Percentiles rank a stretch among this genome's conserved stretches.
Conservation (phyloP, 805 yeast genomes). For the Candida lessepsii region DNA sequence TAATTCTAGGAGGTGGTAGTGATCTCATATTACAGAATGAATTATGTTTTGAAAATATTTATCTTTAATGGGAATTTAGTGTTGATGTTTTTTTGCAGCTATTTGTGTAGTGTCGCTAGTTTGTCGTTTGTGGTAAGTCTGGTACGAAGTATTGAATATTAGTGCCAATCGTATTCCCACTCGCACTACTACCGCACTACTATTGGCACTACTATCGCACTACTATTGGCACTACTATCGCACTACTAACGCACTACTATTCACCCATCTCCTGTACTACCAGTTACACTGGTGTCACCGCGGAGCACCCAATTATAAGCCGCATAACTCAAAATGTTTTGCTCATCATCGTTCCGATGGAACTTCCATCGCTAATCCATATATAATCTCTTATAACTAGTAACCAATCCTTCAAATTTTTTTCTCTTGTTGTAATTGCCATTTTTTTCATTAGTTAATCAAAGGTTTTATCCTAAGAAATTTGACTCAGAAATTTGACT, state of each 20-base stretch:
- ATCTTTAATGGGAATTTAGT: too few species aligned
- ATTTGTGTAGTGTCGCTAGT: too few species aligned
- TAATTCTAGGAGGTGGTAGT: slow-evolving; percentile 35
- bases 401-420: neutral
- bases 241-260: too few species aligned
- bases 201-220: too few species aligned
- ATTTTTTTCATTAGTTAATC: neutral
- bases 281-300: slow-evolving; percentile 1
- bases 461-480: neutral
- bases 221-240: too few species aligned
- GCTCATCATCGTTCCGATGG: neutral
- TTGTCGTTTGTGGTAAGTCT: too few species aligned
- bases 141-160: too few species aligned
- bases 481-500: slow-evolving; percentile 4
- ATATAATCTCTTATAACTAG: neutral
- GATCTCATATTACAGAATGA: slow-evolving; percentile 27
- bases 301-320: slow-evolving; percentile 1
- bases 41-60: neutral
- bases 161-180: too few species aligned
- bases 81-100: slow-evolving; percentile 1
- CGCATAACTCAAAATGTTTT: neutral
- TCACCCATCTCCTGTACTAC: too few species aligned
- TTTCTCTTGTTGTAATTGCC: too few species aligned
- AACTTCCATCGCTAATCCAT: neutral
- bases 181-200: too few species aligned